Evolutionary conservation across 768 basidiomycete species (phyloP).

Genomic region (Termitomyces sp.): DNA sequence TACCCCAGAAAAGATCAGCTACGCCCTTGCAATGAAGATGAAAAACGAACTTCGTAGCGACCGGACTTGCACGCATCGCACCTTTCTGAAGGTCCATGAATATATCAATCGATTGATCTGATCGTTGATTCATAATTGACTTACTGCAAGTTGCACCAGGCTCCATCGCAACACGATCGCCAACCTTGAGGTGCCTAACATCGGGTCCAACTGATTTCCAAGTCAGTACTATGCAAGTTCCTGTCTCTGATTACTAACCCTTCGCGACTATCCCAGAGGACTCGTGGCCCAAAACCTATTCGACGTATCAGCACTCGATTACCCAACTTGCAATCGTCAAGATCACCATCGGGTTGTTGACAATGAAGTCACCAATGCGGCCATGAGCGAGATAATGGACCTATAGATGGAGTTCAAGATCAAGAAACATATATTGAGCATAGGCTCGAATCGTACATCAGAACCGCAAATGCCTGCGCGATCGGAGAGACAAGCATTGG

Average conservation of each 20-base stretch:
- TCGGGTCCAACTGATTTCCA: slow-evolving; percentile 60
- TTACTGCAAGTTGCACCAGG: slow-evolving; percentile 81
- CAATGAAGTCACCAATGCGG: slow-evolving; percentile 75
- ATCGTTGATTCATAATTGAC: slow-evolving; percentile 17
- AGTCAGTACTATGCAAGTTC: background rate
- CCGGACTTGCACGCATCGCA: slow-evolving; percentile 87
- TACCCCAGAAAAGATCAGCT: slow-evolving; percentile 21
- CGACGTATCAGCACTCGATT: slow-evolving; percentile 42
- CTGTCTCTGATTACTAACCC: slow-evolving; percentile 33
- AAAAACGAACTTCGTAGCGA: slow-evolving; percentile 63
- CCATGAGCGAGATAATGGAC: slow-evolving; percentile 81
- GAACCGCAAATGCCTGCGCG: slow-evolving; percentile 83
- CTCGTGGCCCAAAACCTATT: slow-evolving; percentile 94
- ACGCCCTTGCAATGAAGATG: background rate
- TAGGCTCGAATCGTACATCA: slow-evolving; percentile 48
- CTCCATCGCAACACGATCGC: slow-evolving; percentile 90
- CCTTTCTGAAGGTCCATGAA: slow-evolving; percentile 27
- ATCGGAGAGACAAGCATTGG: slow-evolving; percentile 3
- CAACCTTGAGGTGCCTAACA: slow-evolving; percentile 73
- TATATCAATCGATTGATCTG: background rate
- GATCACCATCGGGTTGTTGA: slow-evolving; percentile 73
- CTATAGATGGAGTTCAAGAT: slow-evolving; percentile 30
- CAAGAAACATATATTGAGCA: slow-evolving; percentile 10
- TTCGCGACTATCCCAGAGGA: slow-evolving; percentile 76
- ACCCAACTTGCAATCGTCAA: background rate